A percentile compares a stretch with the other conserved stretches of the same genome.
Conservation (phyloP, 805 yeast genomes). For the Candida ficus region DNA sequence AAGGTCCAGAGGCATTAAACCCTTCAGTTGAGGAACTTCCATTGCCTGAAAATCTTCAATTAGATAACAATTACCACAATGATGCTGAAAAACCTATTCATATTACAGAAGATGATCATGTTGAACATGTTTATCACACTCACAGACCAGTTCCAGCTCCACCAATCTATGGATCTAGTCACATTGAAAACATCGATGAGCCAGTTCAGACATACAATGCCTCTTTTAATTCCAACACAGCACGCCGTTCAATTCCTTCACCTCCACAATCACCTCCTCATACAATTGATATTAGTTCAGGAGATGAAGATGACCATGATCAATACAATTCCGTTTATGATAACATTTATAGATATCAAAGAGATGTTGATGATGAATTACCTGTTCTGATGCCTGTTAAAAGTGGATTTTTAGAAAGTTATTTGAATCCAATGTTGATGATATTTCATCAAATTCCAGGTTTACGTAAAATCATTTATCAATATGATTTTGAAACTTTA, state of each 20-base stretch:
- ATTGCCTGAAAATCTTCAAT: too few species aligned
- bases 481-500: slow-evolving; percentile 28
- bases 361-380: slow-evolving; percentile 21
- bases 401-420: slow-evolving; percentile 31
- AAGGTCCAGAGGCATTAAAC: slow-evolving; percentile 2
- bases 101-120: too few species aligned
- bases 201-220: not conserved
- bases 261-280: too few species aligned
- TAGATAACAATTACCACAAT: too few species aligned
- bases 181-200: slow-evolving; percentile 2
- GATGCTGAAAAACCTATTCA: too few species aligned
- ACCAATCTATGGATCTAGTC: not conserved
- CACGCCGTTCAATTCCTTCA: not conserved
- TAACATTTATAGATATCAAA: slow-evolving; percentile 26
- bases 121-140: not conserved
- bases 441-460: slow-evolving; percentile 33
- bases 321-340: slow-evolving; percentile 24
- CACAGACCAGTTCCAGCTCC: not conserved
- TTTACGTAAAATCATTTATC: slow-evolving; percentile 28
- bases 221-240: not conserved
- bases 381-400: slow-evolving; percentile 32
- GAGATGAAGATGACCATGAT: not conserved
- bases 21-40: too few species aligned
- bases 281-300: slow-evolving; percentile 1
- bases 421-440: slow-evolving; percentile 37